A percentile compares a stretch with the other conserved stretches of the same genome.
phyloP scores from a whole-genome alignment of 1,139 yeast species.

The Pichia sp. region DNA sequence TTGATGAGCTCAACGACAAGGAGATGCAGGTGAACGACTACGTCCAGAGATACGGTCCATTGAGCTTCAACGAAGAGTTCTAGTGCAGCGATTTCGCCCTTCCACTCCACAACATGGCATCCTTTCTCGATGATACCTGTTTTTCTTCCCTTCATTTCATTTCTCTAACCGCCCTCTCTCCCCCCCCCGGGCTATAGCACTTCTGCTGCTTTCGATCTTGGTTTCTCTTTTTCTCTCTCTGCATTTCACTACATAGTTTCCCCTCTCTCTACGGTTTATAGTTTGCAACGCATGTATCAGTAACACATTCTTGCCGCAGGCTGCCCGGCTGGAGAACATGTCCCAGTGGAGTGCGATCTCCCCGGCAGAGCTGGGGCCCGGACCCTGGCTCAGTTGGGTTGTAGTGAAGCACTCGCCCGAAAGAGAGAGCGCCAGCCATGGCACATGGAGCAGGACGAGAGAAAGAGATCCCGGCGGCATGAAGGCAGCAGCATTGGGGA shows the following conservation, averaged over 20 bases:
- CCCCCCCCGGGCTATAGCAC: background rate
- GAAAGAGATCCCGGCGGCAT: background rate
- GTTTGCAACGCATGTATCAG: background rate
- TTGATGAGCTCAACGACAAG: conserved; percentile 13
- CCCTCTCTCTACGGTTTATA: background rate
- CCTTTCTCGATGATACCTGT: background rate
- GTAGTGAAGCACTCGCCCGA: background rate
- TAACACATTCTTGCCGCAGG: background rate
- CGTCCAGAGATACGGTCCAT: conserved; percentile 38
- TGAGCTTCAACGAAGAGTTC: conserved; percentile 45
- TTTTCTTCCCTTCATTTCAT: background rate
- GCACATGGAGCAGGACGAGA: background rate
- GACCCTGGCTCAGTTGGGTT: background rate
- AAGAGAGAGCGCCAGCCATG: background rate
- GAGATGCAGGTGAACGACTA: conserved; percentile 21
- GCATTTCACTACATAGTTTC: background rate
- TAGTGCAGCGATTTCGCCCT: conserved; percentile 18
- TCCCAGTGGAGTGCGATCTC: too few relatives aligned
- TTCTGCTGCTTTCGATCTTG: background rate
- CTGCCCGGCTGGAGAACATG: too few relatives aligned
- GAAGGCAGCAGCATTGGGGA: background rate
- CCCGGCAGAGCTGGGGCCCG: background rate
- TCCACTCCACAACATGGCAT: background rate
- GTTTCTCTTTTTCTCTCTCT: background rate
- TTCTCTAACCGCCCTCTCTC: background rate